Evolutionary conservation across 177 flowering plant species (phyloP).

Genomic region (Vitis hybrid): DNA sequence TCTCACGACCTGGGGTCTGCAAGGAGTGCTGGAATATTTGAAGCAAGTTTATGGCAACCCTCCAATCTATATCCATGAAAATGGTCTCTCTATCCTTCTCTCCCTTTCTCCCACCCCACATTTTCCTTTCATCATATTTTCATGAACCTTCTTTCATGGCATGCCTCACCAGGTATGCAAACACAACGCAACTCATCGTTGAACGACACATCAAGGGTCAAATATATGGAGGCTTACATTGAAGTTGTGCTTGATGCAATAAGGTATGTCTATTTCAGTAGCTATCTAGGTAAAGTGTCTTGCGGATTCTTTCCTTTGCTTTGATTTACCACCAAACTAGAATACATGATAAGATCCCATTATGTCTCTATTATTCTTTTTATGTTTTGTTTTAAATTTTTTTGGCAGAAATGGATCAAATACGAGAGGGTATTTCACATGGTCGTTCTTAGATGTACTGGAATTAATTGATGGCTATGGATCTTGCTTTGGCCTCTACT

Average conservation of each 20-base stretch:
- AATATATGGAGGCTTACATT: constrained; percentile 36
- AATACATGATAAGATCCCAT: constrained; percentile 10
- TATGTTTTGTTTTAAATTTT: background rate
- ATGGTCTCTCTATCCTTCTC: constrained; percentile 47
- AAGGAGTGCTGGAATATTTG: constrained; percentile 48
- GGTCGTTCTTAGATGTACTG: constrained; percentile 52
- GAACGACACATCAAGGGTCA: constrained; percentile 38
- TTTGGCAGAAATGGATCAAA: constrained; percentile 54
- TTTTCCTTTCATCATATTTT: background rate
- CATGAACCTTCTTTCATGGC: background rate
- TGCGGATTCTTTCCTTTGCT: background rate
- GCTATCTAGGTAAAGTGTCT: background rate
- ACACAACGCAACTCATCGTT: constrained; percentile 25
- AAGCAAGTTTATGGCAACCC: constrained; percentile 71
- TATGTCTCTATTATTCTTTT: background rate
- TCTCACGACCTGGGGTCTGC: constrained; percentile 35
- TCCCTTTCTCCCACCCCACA: background rate
- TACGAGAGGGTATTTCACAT: constrained; percentile 33
- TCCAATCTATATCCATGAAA: constrained; percentile 63
- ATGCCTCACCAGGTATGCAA: constrained; percentile 23
- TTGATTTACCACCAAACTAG: constrained; percentile 1
- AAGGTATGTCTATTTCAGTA: constrained; percentile 26
- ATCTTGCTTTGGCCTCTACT: constrained; percentile 36
- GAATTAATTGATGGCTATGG: constrained; percentile 39
- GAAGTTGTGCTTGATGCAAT: constrained; percentile 44